Conservation (phyloP, 2,329 filamentous ascomycete genomes). For the Neofusicoccum ribis region DNA sequence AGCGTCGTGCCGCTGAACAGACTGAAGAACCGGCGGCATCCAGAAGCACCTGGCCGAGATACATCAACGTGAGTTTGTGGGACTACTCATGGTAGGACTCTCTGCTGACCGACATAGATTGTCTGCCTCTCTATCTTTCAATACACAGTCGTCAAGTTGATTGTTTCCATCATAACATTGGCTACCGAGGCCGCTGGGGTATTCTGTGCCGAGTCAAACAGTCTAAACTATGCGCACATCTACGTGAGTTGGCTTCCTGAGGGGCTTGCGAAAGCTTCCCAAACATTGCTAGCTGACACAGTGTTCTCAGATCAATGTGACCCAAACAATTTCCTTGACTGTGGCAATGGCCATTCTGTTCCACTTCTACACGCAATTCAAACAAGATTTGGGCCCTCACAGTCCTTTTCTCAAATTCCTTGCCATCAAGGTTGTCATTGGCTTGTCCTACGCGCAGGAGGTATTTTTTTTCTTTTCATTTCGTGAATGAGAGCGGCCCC, state of each 20-base stretch:
- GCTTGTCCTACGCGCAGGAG: neutral
- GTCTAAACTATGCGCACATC: neutral
- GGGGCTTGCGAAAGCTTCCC: too few relatives aligned
- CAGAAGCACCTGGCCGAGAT: neutral
- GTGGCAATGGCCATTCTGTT: neutral
- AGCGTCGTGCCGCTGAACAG: neutral
- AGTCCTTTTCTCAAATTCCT: neutral
- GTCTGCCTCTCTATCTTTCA: neutral
- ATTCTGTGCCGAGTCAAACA: neutral
- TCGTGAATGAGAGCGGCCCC: too few relatives aligned
- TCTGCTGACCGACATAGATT: neutral
- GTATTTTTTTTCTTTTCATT: neutral
- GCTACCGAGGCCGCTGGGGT: neutral
- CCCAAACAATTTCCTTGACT: neutral
- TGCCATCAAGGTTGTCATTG: neutral
- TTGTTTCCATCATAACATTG: neutral
- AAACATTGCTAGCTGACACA: too few relatives aligned
- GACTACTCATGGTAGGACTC: neutral
- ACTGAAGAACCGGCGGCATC: neutral
- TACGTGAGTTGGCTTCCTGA: neutral
- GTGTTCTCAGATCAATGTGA: neutral
- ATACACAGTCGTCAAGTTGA: neutral
- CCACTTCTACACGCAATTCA: neutral
- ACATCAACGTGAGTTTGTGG: neutral
- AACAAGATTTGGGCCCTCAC: neutral